Base-by-base conservation (phyloP, 192 early-diverging fungal species). In the Entomortierella beljakovae region DNA sequence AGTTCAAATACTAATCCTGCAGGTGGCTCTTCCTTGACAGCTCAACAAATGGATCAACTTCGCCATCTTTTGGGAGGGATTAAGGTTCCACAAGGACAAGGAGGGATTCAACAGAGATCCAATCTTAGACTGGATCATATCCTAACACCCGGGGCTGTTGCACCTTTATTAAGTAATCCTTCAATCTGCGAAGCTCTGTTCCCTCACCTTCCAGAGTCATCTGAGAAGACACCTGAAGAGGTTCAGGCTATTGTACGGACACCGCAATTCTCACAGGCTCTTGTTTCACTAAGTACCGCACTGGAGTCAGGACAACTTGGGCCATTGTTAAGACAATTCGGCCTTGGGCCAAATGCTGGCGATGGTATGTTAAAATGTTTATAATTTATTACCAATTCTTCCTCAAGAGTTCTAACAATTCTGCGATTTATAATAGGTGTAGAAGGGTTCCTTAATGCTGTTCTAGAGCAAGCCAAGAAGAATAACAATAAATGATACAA, bases 301-400 rank as follows among this genome's bases (percentile, higher is more conserved):
- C 54, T 88, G 15, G 82, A 84, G 58, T 84, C 84, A 13, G 86
- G 86, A 7, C 84, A 88, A 60, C 62, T 88, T n/a, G 84, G 86
- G 1, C 84, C 86, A 13, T 50, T 88, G 1, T 53, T 85, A 70
- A 73, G 76, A 38, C 82, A 85, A 53, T 79, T 88, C 25, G 86
- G 86, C 3, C 53, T 88, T 16, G 84, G 85, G 65, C 59, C 84
- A 6, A 83, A 84, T 37, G 82, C 86, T 32, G 86, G 84, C 2
- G 70, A 71, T 64, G 71, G 85, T 84, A 80, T 59, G 53, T 26
- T 22, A 18, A 51, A 51, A 51, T 22, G n/a, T 7, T 52, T 46
- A 15, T 3, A 52, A 53, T 38, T 57, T 49, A 16, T 18, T 64
- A 22, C 1, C 13, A 18, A 37, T 46, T 59, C 32, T 53, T 48